These are phyloP conservation scores for Monosporozyma unispora DNA, from an alignment of 805 yeast species.

Conservation along the genomic window DNA sequence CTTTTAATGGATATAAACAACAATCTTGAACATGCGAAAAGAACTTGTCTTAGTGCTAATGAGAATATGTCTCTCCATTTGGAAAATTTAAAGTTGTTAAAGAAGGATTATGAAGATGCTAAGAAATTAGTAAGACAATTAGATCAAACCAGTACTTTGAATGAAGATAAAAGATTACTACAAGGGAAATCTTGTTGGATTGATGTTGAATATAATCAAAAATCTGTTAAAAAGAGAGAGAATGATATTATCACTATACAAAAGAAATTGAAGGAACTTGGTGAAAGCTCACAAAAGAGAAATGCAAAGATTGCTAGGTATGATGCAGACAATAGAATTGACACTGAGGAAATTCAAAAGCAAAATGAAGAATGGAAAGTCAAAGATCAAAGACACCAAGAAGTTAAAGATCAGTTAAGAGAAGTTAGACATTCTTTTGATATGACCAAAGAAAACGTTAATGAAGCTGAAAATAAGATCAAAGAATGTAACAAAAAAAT, in stretches of 20 bases:
- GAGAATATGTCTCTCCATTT: constrained; percentile 34
- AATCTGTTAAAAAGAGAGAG: constrained; percentile 13
- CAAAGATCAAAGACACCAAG: constrained; percentile 15
- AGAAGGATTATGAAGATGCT: constrained; percentile 36
- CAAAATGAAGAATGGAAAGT: constrained; percentile 10
- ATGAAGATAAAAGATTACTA: constrained; percentile 32
- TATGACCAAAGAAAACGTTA: constrained; percentile 15
- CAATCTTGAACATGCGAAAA: constrained; percentile 38
- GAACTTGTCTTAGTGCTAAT: constrained; percentile 31
- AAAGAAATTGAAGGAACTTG: constrained; percentile 13
- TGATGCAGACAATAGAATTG: constrained; percentile 12
- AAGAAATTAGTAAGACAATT: constrained; percentile 33
- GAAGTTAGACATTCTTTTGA: constrained; percentile 14
- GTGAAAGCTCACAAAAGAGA: constrained; percentile 14
- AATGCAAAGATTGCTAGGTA: constrained; percentile 24
- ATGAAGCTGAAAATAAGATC: constrained; percentile 15
- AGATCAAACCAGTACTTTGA: constrained; percentile 34
- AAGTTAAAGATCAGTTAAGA: constrained; percentile 11
- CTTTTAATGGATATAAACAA: constrained; percentile 56
- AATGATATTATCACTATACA: constrained; percentile 12
- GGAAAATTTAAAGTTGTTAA: constrained; percentile 33
- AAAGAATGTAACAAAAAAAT: constrained; percentile 16
- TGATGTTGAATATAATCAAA: constrained; percentile 25
- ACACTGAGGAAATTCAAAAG: constrained; percentile 12
- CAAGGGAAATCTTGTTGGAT: constrained; percentile 46